These are phyloP conservation scores for Lecanicillium sp. DNA, from an alignment of 2,329 filamentous ascomycete genomes.

Conservation along the genomic window DNA sequence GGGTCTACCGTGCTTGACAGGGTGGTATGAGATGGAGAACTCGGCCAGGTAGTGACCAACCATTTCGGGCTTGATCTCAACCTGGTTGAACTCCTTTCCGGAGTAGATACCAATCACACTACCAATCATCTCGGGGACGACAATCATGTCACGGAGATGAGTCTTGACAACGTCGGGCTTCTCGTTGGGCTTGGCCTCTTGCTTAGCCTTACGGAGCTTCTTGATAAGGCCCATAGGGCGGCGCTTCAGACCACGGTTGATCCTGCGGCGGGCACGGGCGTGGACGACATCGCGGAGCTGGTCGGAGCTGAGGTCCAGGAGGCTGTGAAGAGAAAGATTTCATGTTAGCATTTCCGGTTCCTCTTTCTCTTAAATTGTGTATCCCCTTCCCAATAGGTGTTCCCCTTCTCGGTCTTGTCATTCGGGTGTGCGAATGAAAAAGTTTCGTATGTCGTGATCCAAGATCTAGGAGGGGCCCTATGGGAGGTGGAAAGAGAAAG, in stretches of 20 bases:
- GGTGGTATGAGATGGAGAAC: slow-evolving; percentile 99
- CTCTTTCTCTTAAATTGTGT: background rate
- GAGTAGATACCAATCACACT: slow-evolving; percentile 98
- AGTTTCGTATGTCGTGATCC: too few relatives aligned
- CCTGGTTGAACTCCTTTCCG: slow-evolving; percentile 99
- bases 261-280: slow-evolving; percentile 94
- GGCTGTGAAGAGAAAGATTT: slow-evolving; percentile 46
- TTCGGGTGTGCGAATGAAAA: too few relatives aligned
- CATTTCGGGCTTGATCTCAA: slow-evolving; percentile 99
- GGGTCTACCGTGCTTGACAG: slow-evolving; percentile 99
- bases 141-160: slow-evolving; percentile 99
- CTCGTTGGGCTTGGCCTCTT: slow-evolving; percentile 98
- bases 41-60: slow-evolving; percentile 98
- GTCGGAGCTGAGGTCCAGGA: slow-evolving; percentile 96
- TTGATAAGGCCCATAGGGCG: slow-evolving; percentile 99
- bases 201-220: slow-evolving; percentile 99
- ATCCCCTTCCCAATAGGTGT: too few relatives aligned
- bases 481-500: slow-evolving; percentile 1
- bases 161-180: slow-evolving; percentile 99
- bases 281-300: slow-evolving; percentile 99
- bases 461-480: background rate
- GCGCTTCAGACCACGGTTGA: slow-evolving; percentile 99
- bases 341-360: slow-evolving; percentile 2
- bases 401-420: too few relatives aligned
- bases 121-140: slow-evolving; percentile 99